Evolutionary conservation across 1,284 basidiomycete species (phyloP), one percentile per base, ranked within the genome.

Genomic region (Austroboletus novae-zelandiae): DNA sequence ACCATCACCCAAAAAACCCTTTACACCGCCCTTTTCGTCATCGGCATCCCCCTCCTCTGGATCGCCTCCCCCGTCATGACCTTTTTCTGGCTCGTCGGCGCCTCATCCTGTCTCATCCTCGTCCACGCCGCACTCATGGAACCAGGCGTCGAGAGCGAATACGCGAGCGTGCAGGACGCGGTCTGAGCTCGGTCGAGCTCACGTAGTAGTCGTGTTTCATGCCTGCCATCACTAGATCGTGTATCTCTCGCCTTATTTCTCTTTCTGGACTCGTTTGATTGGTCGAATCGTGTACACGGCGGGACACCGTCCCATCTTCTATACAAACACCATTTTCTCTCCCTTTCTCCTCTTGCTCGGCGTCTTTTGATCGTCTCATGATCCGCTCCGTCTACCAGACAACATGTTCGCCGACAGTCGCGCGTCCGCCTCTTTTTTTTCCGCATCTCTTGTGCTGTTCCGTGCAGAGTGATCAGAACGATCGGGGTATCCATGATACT

Each of bases 101-200:
- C 88, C 4, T 89, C 86, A 1, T 75, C 77, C 27, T 72, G 92
- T 62, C 73, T 91, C 61, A 83, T 95, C 62, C 74, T 94, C 51
- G 83, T 77, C 3, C 92, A 95, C 63, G 92, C 92, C 2, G 81
- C 78, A 50, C 62, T 94, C 54, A 82, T 94, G 55, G 92, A 95
- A 69, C 92, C 91, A 10, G 92, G 92, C 18, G 82, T 95, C 52
- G 90, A 92, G 70, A 91, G 88, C 74, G 92, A 94, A 68, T 95
- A 94, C 59, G 84, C 89, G 9, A 68, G 75, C 41, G 88, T 94
- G 27, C 79, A 87, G 70, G 86, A 86, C 45, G 60, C 67, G 25
- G 85, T 87, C 45, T 87, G 68, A 73, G 20, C 27, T 7, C 31
- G 9, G 9, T 15, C 9, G 18, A 11, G 7, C 35, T n/a, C 15